phyloP scores from a whole-genome alignment of 2,329 filamentous ascomycete genomes.

The Gyromitra esculenta region DNA sequence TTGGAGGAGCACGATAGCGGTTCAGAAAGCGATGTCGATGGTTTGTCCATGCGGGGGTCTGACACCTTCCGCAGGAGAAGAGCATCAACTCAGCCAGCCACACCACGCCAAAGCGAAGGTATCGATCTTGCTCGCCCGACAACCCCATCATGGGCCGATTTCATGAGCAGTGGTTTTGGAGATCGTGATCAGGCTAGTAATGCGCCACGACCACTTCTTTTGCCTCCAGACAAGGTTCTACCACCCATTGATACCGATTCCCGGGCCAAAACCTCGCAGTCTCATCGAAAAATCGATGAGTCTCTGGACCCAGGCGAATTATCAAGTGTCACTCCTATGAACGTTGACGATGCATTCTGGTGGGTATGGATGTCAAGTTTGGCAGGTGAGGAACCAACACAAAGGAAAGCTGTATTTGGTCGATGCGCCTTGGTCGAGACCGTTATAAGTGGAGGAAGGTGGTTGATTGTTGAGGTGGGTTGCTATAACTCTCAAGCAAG shows the following conservation, averaged over 20 bases:
- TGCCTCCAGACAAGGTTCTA: conserved; percentile 91
- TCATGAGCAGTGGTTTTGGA: conserved; percentile 89
- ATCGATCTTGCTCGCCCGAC: conserved; percentile 74
- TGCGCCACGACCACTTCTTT: conserved; percentile 72
- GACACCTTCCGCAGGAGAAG: conserved; percentile 52
- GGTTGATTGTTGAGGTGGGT: conserved; percentile 71
- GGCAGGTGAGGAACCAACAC: conserved; percentile 84
- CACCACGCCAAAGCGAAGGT: conserved; percentile 41
- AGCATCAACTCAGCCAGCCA: conserved; percentile 51
- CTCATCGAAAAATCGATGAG: conserved; percentile 78
- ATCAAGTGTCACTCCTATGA: conserved; percentile 85
- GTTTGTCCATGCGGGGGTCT: conserved; percentile 50
- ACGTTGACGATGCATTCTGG: conserved; percentile 97
- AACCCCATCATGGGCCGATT: conserved; percentile 98
- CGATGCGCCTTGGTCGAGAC: conserved; percentile 94
- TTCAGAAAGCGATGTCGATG: conserved; percentile 61
- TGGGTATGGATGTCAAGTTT: conserved; percentile 99
- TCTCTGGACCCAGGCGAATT: conserved; percentile 89
- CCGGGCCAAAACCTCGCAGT: conserved; percentile 86
- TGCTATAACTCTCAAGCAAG: neutral
- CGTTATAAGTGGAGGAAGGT: conserved; percentile 78
- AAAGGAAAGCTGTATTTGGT: conserved; percentile 91
- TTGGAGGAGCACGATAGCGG: conserved; percentile 68
- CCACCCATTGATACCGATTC: conserved; percentile 79
- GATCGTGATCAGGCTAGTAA: conserved; percentile 71